phyloP scores from a whole-genome alignment of 1,284 basidiomycete genomes.

The Pseudozyma pruni region DNA sequence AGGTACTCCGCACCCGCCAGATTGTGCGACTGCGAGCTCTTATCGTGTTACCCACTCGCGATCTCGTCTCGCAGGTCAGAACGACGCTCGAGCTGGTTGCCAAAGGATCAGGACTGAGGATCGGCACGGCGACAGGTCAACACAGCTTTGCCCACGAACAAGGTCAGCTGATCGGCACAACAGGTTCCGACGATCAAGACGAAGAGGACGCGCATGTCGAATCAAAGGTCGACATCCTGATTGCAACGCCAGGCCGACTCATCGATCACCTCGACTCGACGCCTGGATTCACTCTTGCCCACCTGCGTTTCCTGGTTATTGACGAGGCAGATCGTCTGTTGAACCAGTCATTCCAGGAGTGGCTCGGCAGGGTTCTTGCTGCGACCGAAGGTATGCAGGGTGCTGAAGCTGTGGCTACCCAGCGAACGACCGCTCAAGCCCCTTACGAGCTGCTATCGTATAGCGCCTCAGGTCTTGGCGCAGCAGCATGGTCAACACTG shows the following conservation, averaged over 20 bases:
- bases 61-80: slow-evolving; percentile 90
- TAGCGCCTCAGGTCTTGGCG: slow-evolving; percentile 15
- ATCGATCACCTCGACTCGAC: slow-evolving; percentile 93
- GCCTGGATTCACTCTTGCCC: slow-evolving; percentile 86
- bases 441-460: slow-evolving; percentile 22
- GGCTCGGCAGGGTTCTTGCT: slow-evolving; percentile 70
- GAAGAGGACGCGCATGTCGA: slow-evolving; percentile 8
- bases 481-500: slow-evolving; percentile 20
- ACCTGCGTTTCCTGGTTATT: slow-evolving; percentile 93
- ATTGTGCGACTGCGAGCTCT: slow-evolving; percentile 81
- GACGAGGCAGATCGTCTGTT: slow-evolving; percentile 97
- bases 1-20: slow-evolving; percentile 68
- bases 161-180: slow-evolving; percentile 39
- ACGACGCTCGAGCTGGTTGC: slow-evolving; percentile 82
- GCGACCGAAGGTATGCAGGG: slow-evolving; percentile 32
- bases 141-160: slow-evolving; percentile 67
- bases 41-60: slow-evolving; percentile 90
- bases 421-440: slow-evolving; percentile 13
- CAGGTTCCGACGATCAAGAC: slow-evolving; percentile 6
- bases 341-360: slow-evolving; percentile 94
- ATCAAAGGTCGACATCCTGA: slow-evolving; percentile 82
- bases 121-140: slow-evolving; percentile 69
- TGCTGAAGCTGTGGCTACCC: background rate
- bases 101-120: slow-evolving; percentile 87
- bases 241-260: slow-evolving; percentile 92